phyloP scores from a whole-genome alignment of 2,329 filamentous ascomycete species.

The Hypoxylon sp. region DNA sequence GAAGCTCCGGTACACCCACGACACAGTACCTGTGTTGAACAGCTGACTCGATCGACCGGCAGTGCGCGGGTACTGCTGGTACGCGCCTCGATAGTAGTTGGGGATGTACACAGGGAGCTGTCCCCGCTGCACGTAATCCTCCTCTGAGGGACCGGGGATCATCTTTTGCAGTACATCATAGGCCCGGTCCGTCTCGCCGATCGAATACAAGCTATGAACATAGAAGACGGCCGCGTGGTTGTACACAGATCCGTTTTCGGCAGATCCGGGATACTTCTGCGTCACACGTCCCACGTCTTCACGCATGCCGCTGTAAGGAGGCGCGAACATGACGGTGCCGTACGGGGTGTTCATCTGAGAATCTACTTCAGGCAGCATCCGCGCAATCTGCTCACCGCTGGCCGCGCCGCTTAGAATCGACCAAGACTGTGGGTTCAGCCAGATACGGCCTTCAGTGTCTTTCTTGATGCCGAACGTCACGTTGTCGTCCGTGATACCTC shows the following conservation, averaged over 20 bases:
- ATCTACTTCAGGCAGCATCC: slow-evolving; percentile 59
- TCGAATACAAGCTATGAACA: slow-evolving; percentile 60
- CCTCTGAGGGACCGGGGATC: slow-evolving; percentile 60
- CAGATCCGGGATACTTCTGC: slow-evolving; percentile 64
- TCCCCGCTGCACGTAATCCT: slow-evolving; percentile 60
- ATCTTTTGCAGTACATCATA: slow-evolving; percentile 60
- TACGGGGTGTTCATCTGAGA: slow-evolving; percentile 61
- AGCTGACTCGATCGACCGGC: slow-evolving; percentile 64
- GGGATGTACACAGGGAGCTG: slow-evolving; percentile 66
- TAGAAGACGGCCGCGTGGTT: slow-evolving; percentile 66
- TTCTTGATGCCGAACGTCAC: slow-evolving; percentile 59
- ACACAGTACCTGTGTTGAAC: slow-evolving; percentile 66
- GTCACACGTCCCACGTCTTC: slow-evolving; percentile 66
- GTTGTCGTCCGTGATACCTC: slow-evolving; percentile 64
- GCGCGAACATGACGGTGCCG: slow-evolving; percentile 63
- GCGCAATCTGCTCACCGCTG: slow-evolving; percentile 49
- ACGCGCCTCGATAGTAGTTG: slow-evolving; percentile 65
- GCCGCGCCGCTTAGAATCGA: slow-evolving; percentile 63
- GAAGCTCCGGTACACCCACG: slow-evolving; percentile 64
- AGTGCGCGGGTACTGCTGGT: slow-evolving; percentile 56
- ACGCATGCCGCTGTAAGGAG: slow-evolving; percentile 62
- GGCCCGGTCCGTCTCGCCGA: slow-evolving; percentile 58
- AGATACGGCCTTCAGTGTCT: slow-evolving; percentile 63
- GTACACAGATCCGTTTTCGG: slow-evolving; percentile 66
- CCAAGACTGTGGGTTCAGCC: slow-evolving; percentile 66